Percentiles rank a stretch among this genome's conserved stretches.
These are phyloP conservation scores for Calonectria pseudoreteaudii DNA, from an alignment of 2,329 filamentous ascomycete species.

Conservation along the genomic window DNA sequence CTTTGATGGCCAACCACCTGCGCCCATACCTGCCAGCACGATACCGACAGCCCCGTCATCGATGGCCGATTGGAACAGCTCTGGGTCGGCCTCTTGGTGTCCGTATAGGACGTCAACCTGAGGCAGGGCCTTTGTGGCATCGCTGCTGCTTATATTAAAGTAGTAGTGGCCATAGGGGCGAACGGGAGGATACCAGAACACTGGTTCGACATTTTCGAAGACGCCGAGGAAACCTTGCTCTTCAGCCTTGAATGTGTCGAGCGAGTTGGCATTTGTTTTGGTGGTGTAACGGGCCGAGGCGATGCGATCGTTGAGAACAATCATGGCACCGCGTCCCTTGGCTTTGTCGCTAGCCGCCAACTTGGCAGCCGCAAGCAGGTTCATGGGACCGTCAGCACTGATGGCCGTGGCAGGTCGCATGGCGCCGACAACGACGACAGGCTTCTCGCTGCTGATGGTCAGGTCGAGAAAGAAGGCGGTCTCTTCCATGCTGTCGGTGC, in stretches of 20 bases:
- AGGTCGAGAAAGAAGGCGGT: slow-evolving; percentile 71
- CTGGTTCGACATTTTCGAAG: slow-evolving; percentile 67
- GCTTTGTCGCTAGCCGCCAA: slow-evolving; percentile 61
- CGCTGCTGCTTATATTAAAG: slow-evolving; percentile 51
- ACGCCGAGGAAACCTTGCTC: slow-evolving; percentile 69
- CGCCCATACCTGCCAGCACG: slow-evolving; percentile 66
- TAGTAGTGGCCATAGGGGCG: slow-evolving; percentile 58
- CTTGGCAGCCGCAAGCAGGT: slow-evolving; percentile 69
- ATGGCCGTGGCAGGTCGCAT: slow-evolving; percentile 73
- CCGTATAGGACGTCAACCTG: slow-evolving; percentile 67
- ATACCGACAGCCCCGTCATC: slow-evolving; percentile 63
- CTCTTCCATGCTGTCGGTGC: slow-evolving; percentile 74
- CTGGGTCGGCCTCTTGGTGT: slow-evolving; percentile 61
- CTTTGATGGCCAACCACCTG: slow-evolving; percentile 58
- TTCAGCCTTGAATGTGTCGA: slow-evolving; percentile 69
- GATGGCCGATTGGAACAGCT: slow-evolving; percentile 59
- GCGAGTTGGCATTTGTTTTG: slow-evolving; percentile 71
- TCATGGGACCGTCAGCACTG: slow-evolving; percentile 71
- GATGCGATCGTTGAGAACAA: slow-evolving; percentile 72
- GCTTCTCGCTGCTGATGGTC: slow-evolving; percentile 67
- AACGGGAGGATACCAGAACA: slow-evolving; percentile 68
- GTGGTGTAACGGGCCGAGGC: slow-evolving; percentile 65
- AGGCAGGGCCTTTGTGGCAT: slow-evolving; percentile 54
- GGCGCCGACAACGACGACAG: slow-evolving; percentile 69
- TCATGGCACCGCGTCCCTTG: slow-evolving; percentile 64